These are phyloP conservation scores for Colletotrichum orchidophilum DNA, from an alignment of 2,329 filamentous ascomycete species.

Conservation along the genomic window DNA sequence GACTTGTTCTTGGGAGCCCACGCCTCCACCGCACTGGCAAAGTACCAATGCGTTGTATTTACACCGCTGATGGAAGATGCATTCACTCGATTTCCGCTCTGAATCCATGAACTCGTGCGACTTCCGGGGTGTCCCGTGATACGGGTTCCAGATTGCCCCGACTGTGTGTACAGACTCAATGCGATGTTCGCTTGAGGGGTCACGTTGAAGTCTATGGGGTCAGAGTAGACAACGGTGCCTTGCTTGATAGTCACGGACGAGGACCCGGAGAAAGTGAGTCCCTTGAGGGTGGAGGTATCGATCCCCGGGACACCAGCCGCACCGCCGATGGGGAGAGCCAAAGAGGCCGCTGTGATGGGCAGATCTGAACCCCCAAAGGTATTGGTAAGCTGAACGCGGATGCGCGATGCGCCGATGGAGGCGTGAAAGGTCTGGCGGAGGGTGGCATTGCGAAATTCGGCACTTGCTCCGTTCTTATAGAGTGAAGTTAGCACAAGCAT, in stretches of 20 bases:
- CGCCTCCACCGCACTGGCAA: conserved; percentile 68
- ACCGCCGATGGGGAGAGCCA: conserved; percentile 65
- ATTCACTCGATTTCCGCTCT: conserved; percentile 64
- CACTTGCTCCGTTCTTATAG: conserved; percentile 45
- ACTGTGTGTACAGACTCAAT: conserved; percentile 65
- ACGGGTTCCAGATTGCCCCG: conserved; percentile 63
- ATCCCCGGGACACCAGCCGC: conserved; percentile 63
- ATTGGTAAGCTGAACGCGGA: conserved; percentile 73
- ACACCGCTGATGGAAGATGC: conserved; percentile 55
- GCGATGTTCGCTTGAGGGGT: conserved; percentile 61
- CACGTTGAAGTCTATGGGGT: conserved; percentile 66
- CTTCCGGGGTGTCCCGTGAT: conserved; percentile 74
- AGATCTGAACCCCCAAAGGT: conserved; percentile 70
- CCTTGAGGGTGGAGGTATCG: conserved; percentile 58
- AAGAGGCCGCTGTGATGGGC: conserved; percentile 65
- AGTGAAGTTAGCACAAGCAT: neutral
- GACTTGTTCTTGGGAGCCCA: conserved; percentile 54
- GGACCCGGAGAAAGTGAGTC: conserved; percentile 67
- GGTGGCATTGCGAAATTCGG: conserved; percentile 67
- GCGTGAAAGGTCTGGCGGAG: conserved; percentile 73
- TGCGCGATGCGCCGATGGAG: conserved; percentile 62
- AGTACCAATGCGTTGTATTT: conserved; percentile 61
- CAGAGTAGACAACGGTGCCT: conserved; percentile 67
- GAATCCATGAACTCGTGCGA: conserved; percentile 69
- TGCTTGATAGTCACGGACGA: conserved; percentile 61